Conservation (phyloP, 768 basidiomycete species). For the Suillus decipiens region DNA sequence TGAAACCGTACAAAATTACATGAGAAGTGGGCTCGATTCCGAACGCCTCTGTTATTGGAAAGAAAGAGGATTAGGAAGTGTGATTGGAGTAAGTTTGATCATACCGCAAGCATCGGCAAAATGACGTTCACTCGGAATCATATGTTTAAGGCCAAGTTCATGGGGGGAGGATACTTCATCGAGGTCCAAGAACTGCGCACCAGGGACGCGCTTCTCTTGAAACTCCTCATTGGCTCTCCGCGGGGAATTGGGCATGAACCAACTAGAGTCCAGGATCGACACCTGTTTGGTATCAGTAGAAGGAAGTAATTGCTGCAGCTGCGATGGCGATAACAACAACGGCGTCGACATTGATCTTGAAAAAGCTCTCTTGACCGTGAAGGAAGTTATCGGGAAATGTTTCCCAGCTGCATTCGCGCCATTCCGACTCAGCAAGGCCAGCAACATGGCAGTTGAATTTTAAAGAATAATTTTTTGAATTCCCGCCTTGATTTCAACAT, state of each 20-base stretch:
- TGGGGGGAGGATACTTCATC: constrained; percentile 77
- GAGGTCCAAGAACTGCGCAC: constrained; percentile 74
- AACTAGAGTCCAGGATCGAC: constrained; percentile 72
- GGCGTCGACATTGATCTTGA: constrained; percentile 42
- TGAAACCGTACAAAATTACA: constrained; percentile 70
- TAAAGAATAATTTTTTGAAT: constrained; percentile 20
- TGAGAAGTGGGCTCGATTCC: constrained; percentile 76
- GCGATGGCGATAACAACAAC: constrained; percentile 52
- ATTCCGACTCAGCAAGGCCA: constrained; percentile 10
- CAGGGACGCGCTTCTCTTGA: constrained; percentile 62
- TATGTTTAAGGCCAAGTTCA: constrained; percentile 85
- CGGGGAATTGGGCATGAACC: constrained; percentile 92
- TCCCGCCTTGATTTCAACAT: constrained; percentile 6
- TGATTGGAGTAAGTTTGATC: constrained; percentile 27
- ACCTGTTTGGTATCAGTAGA: constrained; percentile 17
- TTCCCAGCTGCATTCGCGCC: constrained; percentile 10
- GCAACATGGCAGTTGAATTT: constrained; percentile 10
- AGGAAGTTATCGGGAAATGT: constrained; percentile 1
- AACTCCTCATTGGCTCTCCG: constrained; percentile 76
- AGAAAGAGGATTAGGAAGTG: constrained; percentile 14
- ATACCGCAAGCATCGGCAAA: constrained; percentile 84
- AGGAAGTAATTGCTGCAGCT: constrained; percentile 42
- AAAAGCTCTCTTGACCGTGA: constrained; percentile 32
- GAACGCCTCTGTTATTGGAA: constrained; percentile 51
- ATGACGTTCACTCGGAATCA: constrained; percentile 76